Evolutionary conservation across 306 rosid genomes (phyloP).

Genomic region (Dalbergia oliveri): DNA sequence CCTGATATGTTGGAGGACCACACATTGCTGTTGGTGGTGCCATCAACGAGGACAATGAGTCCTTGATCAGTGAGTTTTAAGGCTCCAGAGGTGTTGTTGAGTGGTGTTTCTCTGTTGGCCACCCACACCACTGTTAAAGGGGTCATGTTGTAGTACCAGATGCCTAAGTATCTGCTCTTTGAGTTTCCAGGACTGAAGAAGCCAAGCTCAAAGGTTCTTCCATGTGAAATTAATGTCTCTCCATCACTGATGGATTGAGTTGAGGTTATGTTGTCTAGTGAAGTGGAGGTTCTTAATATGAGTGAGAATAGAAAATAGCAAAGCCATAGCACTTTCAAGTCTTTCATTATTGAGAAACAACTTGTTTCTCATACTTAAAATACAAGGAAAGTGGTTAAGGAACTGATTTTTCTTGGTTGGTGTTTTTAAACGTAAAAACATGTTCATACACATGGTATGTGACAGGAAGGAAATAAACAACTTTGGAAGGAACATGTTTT

Average conservation of each 20-base stretch:
- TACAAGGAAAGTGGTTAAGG: background rate
- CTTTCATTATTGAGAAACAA: background rate
- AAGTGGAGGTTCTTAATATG: background rate
- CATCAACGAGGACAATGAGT: slow-evolving; percentile 29
- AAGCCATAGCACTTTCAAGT: background rate
- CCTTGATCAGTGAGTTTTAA: slow-evolving; percentile 42
- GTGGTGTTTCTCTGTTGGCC: slow-evolving; percentile 46
- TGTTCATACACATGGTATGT: background rate
- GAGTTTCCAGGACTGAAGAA: slow-evolving; percentile 46
- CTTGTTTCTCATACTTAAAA: background rate
- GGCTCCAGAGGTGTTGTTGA: slow-evolving; percentile 41
- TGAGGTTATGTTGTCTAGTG: background rate
- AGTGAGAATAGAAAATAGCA: background rate
- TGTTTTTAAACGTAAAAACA: background rate
- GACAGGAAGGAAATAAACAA: background rate
- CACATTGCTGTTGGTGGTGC: background rate
- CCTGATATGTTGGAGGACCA: slow-evolving; percentile 46
- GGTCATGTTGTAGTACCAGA: slow-evolving; percentile 44
- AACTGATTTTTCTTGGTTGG: background rate
- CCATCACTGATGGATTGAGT: slow-evolving; percentile 4
- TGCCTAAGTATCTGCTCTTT: slow-evolving; percentile 41
- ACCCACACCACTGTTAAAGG: slow-evolving; percentile 50
- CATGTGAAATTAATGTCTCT: slow-evolving; percentile 41
- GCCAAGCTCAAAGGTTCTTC: slow-evolving; percentile 41
- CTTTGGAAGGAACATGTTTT: background rate